phyloP scores from a whole-genome alignment of 106 monocot genomes.

The Agapanthus africanus region DNA sequence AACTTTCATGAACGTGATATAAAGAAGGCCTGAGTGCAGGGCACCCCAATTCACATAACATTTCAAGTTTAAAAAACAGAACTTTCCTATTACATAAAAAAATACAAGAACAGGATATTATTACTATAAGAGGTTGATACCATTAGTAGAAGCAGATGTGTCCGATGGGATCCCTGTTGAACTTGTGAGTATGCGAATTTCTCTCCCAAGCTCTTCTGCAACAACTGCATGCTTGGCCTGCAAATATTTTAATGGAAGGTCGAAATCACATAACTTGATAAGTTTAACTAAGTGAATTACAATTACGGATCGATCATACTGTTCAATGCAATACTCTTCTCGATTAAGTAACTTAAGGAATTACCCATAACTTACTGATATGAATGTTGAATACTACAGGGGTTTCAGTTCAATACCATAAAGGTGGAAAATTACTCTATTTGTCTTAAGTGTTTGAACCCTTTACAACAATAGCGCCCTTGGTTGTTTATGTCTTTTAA shows the following conservation, averaged over 20 bases:
- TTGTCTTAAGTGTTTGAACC: too few relatives aligned
- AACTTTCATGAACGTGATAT: too few relatives aligned
- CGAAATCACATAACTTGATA: not conserved
- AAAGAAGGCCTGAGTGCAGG: too few relatives aligned
- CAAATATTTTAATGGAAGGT: not conserved
- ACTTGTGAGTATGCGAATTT: constrained; percentile 16
- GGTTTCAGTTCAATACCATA: too few relatives aligned
- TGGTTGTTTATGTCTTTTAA: too few relatives aligned
- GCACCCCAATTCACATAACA: not conserved
- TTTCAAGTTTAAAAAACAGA: not conserved
- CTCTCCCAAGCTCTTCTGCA: constrained; percentile 15
- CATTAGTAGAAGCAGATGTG: constrained; percentile 8
- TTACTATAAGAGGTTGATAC: constrained; percentile 2
- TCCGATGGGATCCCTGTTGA: constrained; percentile 3
- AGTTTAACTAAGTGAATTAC: not conserved
- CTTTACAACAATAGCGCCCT: too few relatives aligned
- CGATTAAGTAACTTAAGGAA: too few relatives aligned
- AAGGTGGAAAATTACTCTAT: too few relatives aligned
- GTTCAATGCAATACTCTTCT: too few relatives aligned
- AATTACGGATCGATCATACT: too few relatives aligned
- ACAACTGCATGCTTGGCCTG: constrained; percentile 16
- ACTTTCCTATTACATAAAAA: not conserved
- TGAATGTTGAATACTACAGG: too few relatives aligned
- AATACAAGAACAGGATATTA: not conserved
- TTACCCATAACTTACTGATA: too few relatives aligned